Evolutionary conservation across 2,329 filamentous ascomycete genomes (phyloP), one percentile per base, ranked within the genome.

Genomic region (Colletotrichum lini): DNA sequence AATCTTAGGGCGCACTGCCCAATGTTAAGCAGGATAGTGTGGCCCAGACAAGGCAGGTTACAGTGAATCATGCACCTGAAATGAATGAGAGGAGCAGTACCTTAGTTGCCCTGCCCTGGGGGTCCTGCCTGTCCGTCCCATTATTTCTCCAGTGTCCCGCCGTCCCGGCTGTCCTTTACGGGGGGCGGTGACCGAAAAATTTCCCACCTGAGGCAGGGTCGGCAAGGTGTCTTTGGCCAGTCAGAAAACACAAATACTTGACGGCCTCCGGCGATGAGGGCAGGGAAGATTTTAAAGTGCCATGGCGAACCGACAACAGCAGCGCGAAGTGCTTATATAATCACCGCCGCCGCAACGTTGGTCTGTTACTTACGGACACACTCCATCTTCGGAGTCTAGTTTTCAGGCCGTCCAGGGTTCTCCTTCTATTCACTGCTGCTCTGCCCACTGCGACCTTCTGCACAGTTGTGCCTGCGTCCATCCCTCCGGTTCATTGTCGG

Each of bases 121-220:
- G 15, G 8, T 12, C 30, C n/a, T 47, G n/a, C 21, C 35, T 44
- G 23, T 8, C 16, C 35, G 38, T 45, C 15, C 58, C 42, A 49
- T 30, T 47, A 21, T 40, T 13, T 35, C 15, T 58, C 23, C 54
- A 42, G n/a, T 58, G 13, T 30, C 40, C 59, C 23, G 35, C 35
- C 30, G 40, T 45, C 26, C 35, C 26, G 44, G 26, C 26, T 50
- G 40, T 60, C 57, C 21, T 18, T 35, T 6, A 30, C 40, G 18
- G 23, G 45, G 64, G 65, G 65, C 57, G 49, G 65, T 62, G 65
- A 45, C 45, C 21, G 38, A 49, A 35, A 42, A 53, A 67, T 54
- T 66, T 60, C 64, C 56, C 30, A 52, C 54, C 44, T 49, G 23
- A 61, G 56, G 54, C 45, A 59, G 53, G 52, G 53, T 18, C 35